Percentiles rank a stretch among this genome's conserved stretches.
phyloP scores from a whole-genome alignment of 2,329 filamentous ascomycete species.

The Pseudogymnoascus sp. region DNA sequence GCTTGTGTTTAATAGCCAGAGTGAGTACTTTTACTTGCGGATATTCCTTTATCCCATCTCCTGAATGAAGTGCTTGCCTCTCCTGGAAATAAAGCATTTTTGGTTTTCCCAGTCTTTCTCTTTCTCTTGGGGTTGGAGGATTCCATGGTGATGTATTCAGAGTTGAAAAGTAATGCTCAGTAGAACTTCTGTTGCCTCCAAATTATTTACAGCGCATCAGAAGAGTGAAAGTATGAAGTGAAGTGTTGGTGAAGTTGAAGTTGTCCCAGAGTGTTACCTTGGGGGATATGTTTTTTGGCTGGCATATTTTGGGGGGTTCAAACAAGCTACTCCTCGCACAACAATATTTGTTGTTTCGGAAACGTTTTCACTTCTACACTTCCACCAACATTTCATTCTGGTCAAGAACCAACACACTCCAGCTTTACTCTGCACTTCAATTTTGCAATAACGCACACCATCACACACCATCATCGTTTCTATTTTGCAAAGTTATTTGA shows the following conservation, averaged over 20 bases:
- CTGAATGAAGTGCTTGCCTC: background rate
- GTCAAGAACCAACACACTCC: background rate
- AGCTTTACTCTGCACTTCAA: background rate
- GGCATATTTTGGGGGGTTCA: background rate
- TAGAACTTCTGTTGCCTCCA: background rate
- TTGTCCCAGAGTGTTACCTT: background rate
- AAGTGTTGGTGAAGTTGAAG: background rate
- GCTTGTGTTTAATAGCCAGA: background rate
- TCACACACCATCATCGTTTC: background rate
- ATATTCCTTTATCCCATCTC: background rate
- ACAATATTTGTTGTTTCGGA: background rate
- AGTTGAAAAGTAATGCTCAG: background rate
- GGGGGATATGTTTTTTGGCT: background rate
- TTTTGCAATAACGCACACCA: background rate
- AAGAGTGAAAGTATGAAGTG: background rate
- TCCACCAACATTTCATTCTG: background rate
- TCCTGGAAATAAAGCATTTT: background rate
- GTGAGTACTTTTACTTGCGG: background rate
- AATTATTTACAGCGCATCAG: background rate
- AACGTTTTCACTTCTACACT: background rate
- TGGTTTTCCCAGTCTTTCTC: background rate
- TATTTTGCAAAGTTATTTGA: background rate
- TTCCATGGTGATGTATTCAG: background rate
- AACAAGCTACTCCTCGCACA: background rate
- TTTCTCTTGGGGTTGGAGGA: background rate